These are phyloP conservation scores for Coemansia sp. DNA, from an alignment of 192 early-diverging fungal species.

Conservation along the genomic window DNA sequence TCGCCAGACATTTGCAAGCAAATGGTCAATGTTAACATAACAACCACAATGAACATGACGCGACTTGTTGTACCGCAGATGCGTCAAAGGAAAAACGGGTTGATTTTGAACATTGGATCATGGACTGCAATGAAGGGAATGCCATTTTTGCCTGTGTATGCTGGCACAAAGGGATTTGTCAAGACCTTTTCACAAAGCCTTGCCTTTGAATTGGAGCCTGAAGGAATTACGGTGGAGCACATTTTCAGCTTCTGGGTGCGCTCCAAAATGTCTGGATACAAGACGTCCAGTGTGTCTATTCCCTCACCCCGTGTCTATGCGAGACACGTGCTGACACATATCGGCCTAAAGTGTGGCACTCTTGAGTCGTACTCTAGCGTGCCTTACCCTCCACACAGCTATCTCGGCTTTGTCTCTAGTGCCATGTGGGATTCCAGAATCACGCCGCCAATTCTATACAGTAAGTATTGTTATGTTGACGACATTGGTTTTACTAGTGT, in stretches of 20 bases:
- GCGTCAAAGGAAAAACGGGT: slow-evolving; percentile 67
- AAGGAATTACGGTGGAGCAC: slow-evolving; percentile 82
- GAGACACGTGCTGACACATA: slow-evolving; percentile 64
- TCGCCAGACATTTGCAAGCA: slow-evolving; percentile 60
- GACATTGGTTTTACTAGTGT: not conserved
- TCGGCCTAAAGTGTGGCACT: slow-evolving; percentile 66
- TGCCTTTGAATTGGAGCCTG: slow-evolving; percentile 72
- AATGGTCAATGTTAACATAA: slow-evolving; percentile 87
- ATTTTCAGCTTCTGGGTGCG: slow-evolving; percentile 92
- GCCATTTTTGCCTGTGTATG: slow-evolving; percentile 87
- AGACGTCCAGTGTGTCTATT: slow-evolving; percentile 69
- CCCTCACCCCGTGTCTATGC: slow-evolving; percentile 83
- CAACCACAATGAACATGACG: slow-evolving; percentile 77
- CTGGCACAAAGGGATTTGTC: slow-evolving; percentile 90
- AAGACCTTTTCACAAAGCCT: slow-evolving; percentile 87
- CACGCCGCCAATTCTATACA: slow-evolving; percentile 37
- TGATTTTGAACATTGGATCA: slow-evolving; percentile 92
- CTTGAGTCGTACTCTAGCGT: slow-evolving; percentile 36
- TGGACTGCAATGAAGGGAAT: slow-evolving; percentile 83
- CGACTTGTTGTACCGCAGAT: slow-evolving; percentile 79
- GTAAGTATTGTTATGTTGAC: slow-evolving; percentile 25
- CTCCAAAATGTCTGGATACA: slow-evolving; percentile 93
- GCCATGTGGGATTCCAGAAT: slow-evolving; percentile 45
- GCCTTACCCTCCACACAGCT: slow-evolving; percentile 51
- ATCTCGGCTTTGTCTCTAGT: slow-evolving; percentile 32